Conservation (phyloP, 331 rosid genomes). For the Arachis monticola region DNA sequence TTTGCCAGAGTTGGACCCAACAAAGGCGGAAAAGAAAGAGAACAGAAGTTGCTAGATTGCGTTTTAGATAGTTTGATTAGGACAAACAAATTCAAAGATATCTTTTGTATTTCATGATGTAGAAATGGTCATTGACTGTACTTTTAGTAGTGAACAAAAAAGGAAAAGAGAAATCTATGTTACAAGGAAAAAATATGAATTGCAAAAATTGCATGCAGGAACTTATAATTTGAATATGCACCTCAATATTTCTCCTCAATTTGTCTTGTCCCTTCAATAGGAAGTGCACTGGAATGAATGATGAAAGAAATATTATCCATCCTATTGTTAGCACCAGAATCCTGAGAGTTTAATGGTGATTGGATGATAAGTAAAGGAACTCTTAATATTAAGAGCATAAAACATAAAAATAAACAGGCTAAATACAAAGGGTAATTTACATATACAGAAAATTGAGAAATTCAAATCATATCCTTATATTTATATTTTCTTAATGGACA, state of each 20-base stretch:
- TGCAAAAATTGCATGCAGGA: constrained; percentile 18
- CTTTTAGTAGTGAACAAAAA: constrained; percentile 5
- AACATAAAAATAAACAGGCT: background rate
- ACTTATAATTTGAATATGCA: constrained; percentile 42
- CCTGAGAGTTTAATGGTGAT: constrained; percentile 57
- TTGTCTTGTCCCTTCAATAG: constrained; percentile 75
- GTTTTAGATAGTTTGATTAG: constrained; percentile 15
- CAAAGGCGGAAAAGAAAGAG: constrained; percentile 10
- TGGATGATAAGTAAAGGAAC: constrained; percentile 30
- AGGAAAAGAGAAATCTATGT: constrained; percentile 1
- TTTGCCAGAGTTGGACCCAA: constrained; percentile 16
- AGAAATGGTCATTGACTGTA: constrained; percentile 24
- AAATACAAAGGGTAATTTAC: background rate
- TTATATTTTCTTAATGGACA: background rate
- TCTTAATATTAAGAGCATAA: background rate
- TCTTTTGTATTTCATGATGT: constrained; percentile 15
- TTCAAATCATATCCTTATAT: background rate
- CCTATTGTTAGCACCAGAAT: constrained; percentile 82
- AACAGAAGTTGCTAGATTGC: background rate
- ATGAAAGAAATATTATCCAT: constrained; percentile 90
- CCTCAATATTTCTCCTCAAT: constrained; percentile 83
- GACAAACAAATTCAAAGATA: background rate
- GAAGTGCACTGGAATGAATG: constrained; percentile 80
- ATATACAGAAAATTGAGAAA: background rate
- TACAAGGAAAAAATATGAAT: constrained; percentile 10